Percentiles rank a stretch among this genome's conserved stretches.
phyloP scores from a whole-genome alignment of 106 monocot genomes.

The Dioscorea dumetorum region DNA sequence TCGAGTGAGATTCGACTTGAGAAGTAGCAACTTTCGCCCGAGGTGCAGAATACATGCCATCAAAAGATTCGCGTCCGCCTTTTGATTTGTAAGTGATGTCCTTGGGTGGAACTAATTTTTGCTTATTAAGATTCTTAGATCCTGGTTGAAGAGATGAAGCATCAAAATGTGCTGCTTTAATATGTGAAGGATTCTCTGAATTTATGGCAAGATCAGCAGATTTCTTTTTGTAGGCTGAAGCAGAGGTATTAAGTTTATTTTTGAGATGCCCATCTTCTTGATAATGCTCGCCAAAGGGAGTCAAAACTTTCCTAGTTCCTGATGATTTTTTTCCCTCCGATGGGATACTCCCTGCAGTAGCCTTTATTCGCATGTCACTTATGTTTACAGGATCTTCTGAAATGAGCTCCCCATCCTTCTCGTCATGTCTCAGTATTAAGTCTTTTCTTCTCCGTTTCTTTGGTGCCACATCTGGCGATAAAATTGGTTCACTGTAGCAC shows the following conservation, averaged over 20 bases:
- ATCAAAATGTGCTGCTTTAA: conserved; percentile 38
- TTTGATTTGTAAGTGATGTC: conserved; percentile 36
- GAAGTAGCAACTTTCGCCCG: conserved; percentile 33
- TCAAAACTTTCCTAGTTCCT: conserved; percentile 17
- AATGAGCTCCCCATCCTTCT: conserved; percentile 18
- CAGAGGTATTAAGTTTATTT: conserved; percentile 28
- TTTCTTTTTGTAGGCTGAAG: conserved; percentile 30
- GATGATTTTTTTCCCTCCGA: conserved; percentile 35
- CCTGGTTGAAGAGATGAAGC: conserved; percentile 20
- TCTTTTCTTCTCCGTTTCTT: conserved; percentile 83
- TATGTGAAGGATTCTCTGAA: conserved; percentile 17
- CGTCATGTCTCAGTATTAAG: neutral
- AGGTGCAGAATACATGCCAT: conserved; percentile 25
- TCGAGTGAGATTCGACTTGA: conserved; percentile 43
- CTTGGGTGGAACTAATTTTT: conserved; percentile 23
- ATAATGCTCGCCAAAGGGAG: conserved; percentile 29
- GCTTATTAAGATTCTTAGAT: conserved; percentile 40
- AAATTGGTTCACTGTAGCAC: conserved; percentile 50
- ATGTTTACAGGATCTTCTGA: conserved; percentile 20
- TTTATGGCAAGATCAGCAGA: conserved; percentile 23
- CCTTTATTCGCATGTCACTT: conserved; percentile 48
- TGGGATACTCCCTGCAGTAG: conserved; percentile 55
- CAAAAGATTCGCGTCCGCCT: conserved; percentile 22
- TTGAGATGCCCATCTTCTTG: conserved; percentile 51
- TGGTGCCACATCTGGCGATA: conserved; percentile 41